phyloP scores from a whole-genome alignment of 768 basidiomycete species.

The Calvatia gigantea region DNA sequence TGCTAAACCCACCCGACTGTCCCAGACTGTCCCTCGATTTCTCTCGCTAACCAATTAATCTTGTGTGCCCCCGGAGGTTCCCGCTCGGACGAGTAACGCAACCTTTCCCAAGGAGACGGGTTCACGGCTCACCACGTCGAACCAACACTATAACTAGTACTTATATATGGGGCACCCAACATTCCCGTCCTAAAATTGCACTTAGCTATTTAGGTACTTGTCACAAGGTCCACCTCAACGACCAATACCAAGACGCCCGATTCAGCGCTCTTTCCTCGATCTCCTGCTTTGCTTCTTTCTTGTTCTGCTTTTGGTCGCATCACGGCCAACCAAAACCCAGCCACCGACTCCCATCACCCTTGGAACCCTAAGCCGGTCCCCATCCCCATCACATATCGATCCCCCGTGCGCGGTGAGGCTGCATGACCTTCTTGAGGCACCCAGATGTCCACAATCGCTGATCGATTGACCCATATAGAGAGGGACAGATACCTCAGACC shows the following conservation, averaged over 20 bases:
- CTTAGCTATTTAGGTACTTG: neutral
- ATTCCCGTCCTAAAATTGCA: neutral
- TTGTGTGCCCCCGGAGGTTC: too few species aligned
- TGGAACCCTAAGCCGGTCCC: neutral
- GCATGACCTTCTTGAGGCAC: neutral
- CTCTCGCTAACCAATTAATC: too few species aligned
- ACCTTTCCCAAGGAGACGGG: neutral
- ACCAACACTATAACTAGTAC: neutral
- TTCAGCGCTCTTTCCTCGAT: neutral
- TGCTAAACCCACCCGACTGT: neutral
- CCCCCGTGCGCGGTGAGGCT: slow-evolving; percentile 3
- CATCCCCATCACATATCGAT: neutral
- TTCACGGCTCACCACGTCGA: neutral
- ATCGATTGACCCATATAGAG: neutral
- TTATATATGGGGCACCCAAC: too few species aligned
- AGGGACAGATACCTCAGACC: too few species aligned
- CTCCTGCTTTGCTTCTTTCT: neutral
- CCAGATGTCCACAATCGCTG: slow-evolving; percentile 1
- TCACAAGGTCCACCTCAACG: neutral
- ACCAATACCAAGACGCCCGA: neutral
- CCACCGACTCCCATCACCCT: neutral
- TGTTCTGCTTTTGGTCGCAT: neutral
- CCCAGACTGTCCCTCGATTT: neutral
- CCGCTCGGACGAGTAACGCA: too few species aligned
- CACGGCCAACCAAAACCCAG: neutral